phyloP scores from a whole-genome alignment of 73 alveolate genomes.

The Tetrahymena malaccensis region DNA sequence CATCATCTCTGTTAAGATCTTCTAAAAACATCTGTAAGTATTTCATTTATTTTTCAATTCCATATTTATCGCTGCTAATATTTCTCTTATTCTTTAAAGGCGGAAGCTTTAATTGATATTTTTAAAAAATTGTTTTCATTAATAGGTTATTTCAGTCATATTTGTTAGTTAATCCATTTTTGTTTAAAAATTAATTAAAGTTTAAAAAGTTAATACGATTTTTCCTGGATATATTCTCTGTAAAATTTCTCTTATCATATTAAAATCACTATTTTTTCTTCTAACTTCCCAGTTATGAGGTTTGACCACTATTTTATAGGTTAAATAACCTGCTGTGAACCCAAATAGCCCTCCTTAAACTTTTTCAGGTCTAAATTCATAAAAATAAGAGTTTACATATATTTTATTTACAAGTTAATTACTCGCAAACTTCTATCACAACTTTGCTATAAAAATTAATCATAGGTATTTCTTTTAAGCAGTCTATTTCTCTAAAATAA shows the following conservation, averaged over 20 bases:
- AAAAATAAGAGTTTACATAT: background rate
- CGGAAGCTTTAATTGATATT: background rate
- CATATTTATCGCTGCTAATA: background rate
- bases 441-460: background rate
- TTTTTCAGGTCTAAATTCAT: background rate
- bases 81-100: background rate
- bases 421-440: background rate
- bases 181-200: too few species aligned
- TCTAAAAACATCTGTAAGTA: background rate
- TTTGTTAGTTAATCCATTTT: too few species aligned
- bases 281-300: background rate
- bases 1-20: background rate
- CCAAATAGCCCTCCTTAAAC: background rate
- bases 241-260: background rate
- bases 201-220: background rate
- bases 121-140: background rate
- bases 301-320: background rate
- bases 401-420: background rate
- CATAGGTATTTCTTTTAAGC: background rate
- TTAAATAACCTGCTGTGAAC: background rate
- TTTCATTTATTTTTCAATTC: background rate
- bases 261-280: background rate
- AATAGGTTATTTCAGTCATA: too few species aligned
- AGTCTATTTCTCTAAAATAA: background rate
- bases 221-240: background rate